Evolutionary conservation across 306 rosid genomes (phyloP), one percentile per base, ranked within the genome.

Genomic region (Casuarina cunninghamiana): DNA sequence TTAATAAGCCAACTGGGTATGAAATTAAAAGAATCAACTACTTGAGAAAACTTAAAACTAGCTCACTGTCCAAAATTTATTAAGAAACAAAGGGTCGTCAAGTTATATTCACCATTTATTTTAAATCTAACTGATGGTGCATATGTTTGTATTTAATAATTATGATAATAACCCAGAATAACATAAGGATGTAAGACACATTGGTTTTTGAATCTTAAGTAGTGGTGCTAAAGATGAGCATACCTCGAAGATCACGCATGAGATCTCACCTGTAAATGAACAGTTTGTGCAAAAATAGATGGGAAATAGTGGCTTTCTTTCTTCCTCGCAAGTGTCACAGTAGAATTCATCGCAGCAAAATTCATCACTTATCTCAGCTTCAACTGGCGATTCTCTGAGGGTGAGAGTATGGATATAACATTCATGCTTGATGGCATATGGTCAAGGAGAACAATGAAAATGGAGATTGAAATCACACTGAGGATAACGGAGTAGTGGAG

Each of bases 361-460:
- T 61, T 79, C 78, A 3, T 35, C 68, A 6, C 19, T 57, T 0
- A 21, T 38, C 10, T 73, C 67, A 11, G 39, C 82, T 15, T 72
- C 78, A 10, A 62, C 17, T 3, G 54, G 17, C 1, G 67, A 72
- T n/a, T 65, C 82, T 3, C 6, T 1, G 9, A 79, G 78, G 35
- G 5, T 42, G 10, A 79, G 73, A 4, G 57, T 5, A 46, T 73
- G 73, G 5, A 57, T 10, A 53, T 78, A 71, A 61, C 58, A 55
- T 3, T 78, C 50, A 2, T 42, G 19, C n/a, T 26, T 5, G 44
- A 79, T 62, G n/a, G 15, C 42, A 3, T 21, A 2, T 3, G 82
- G 82, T 48, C 63, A 39, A 5, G 66, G 77, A 62, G 78, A 73
- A 62, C 82, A 79, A 7, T 6, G 17, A 15, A 73, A 2, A 57